phyloP scores from a whole-genome alignment of 495 filamentous ascomycete genomes.

The Penicillium taxi region DNA sequence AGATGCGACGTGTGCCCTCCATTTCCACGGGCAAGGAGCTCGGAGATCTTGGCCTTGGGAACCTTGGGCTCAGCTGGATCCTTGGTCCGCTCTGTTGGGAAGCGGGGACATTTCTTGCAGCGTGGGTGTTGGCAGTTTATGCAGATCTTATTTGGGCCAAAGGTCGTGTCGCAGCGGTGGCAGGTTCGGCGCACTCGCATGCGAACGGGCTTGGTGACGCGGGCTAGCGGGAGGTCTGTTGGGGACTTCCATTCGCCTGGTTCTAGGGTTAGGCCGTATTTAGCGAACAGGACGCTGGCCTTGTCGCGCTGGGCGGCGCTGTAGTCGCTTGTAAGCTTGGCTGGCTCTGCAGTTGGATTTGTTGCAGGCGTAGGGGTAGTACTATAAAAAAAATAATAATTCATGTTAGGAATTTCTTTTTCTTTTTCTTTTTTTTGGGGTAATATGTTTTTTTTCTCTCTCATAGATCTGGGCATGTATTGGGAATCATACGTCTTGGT shows the following conservation, averaged over 20 bases:
- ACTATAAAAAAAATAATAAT: slow-evolving; percentile 5
- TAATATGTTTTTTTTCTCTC: neutral
- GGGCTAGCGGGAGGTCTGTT: slow-evolving; percentile 49
- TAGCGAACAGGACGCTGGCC: slow-evolving; percentile 61
- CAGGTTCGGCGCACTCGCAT: slow-evolving; percentile 84
- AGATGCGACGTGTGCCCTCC: slow-evolving; percentile 9
- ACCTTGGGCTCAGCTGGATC: slow-evolving; percentile 32
- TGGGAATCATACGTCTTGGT: slow-evolving; percentile 21
- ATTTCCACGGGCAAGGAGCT: slow-evolving; percentile 10
- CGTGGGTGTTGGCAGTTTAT: slow-evolving; percentile 63
- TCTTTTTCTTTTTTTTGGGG: neutral
- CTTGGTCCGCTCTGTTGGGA: slow-evolving; percentile 40
- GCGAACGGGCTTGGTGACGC: slow-evolving; percentile 81
- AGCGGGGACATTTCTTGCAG: slow-evolving; percentile 71
- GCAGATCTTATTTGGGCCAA: slow-evolving; percentile 63
- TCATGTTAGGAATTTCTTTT: neutral
- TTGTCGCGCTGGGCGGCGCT: slow-evolving; percentile 52
- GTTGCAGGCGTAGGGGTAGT: slow-evolving; percentile 10
- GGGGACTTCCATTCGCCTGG: slow-evolving; percentile 59
- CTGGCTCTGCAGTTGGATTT: slow-evolving; percentile 16
- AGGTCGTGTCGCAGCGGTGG: slow-evolving; percentile 67
- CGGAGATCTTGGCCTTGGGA: slow-evolving; percentile 22
- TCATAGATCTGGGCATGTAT: neutral
- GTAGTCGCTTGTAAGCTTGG: slow-evolving; percentile 27
- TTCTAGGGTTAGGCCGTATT: slow-evolving; percentile 64